Percentiles rank a stretch among this genome's conserved stretches.
Evolutionary conservation across 345 rosid genomes (phyloP).

Genomic region (Corchorus olitorius): DNA sequence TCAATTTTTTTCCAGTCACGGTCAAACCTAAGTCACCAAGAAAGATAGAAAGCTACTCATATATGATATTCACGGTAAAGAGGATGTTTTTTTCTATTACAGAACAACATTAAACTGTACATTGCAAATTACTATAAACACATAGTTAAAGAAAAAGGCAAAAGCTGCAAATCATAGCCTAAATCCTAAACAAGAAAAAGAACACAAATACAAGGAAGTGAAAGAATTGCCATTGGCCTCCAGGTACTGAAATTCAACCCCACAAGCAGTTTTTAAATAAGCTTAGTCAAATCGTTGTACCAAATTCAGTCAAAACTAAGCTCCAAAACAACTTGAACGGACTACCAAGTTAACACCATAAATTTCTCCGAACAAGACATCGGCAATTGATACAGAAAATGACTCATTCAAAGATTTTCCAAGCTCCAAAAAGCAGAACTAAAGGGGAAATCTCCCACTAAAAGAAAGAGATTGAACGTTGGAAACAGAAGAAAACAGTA

Average conservation of each 20-base stretch:
- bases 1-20: slow-evolving; percentile 99
- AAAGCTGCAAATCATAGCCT: neutral
- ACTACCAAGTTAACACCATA: neutral
- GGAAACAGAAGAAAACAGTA: neutral
- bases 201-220: neutral
- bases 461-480: neutral
- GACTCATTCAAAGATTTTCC: neutral
- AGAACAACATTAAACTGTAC: slow-evolving; percentile 4
- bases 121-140: neutral
- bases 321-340: slow-evolving; percentile 11
- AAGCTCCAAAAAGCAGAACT: neutral
- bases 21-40: slow-evolving; percentile 70
- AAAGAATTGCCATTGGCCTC: too few species aligned
- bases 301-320: slow-evolving; percentile 15
- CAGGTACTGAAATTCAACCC: neutral
- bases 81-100: neutral
- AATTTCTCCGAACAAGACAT: neutral
- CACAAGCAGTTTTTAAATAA: neutral
- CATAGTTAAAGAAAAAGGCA: neutral
- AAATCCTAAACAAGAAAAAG: neutral
- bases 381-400: neutral
- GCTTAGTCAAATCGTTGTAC: neutral
- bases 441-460: neutral
- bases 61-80: slow-evolving; percentile 10
- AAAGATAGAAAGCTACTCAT: slow-evolving; percentile 13